Evolutionary conservation across 345 rosid genomes (phyloP).

Genomic region (Erodium maritimum): DNA sequence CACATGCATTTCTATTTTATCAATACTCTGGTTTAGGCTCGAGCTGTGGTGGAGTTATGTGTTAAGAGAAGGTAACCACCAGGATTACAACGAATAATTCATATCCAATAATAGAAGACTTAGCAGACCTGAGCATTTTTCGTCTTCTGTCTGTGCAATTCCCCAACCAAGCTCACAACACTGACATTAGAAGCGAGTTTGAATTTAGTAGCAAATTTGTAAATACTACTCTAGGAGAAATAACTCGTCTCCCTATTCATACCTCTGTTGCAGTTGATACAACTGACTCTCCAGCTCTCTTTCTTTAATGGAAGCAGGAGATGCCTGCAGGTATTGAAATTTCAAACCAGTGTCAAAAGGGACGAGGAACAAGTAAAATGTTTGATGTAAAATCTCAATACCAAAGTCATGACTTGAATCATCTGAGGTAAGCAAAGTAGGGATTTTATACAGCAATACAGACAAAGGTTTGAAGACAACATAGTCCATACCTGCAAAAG

Average conservation of each 20-base stretch:
- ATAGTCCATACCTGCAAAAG: slow-evolving; percentile 43
- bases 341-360: background rate
- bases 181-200: slow-evolving; percentile 31
- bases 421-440: background rate
- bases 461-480: background rate
- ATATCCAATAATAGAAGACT: background rate
- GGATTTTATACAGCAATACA: background rate
- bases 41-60: no score
- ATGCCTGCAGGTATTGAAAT: slow-evolving; percentile 26
- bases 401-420: background rate
- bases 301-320: slow-evolving; percentile 48
- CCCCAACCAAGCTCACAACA: slow-evolving; percentile 48
- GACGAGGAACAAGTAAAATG: no score
- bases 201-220: background rate
- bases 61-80: no score
- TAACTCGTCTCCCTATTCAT: slow-evolving; percentile 7
- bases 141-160: slow-evolving; percentile 58
- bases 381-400: background rate
- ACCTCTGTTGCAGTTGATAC: slow-evolving; percentile 64
- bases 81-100: no score
- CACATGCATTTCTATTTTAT: no score
- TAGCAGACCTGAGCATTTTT: slow-evolving; percentile 54
- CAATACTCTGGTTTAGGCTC: no score
- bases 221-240: background rate
- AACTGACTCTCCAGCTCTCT: slow-evolving; percentile 60